Evolutionary conservation across 257 asterid species (phyloP), one percentile per base, ranked within the genome.

Genomic region (Primulina eburnea): DNA sequence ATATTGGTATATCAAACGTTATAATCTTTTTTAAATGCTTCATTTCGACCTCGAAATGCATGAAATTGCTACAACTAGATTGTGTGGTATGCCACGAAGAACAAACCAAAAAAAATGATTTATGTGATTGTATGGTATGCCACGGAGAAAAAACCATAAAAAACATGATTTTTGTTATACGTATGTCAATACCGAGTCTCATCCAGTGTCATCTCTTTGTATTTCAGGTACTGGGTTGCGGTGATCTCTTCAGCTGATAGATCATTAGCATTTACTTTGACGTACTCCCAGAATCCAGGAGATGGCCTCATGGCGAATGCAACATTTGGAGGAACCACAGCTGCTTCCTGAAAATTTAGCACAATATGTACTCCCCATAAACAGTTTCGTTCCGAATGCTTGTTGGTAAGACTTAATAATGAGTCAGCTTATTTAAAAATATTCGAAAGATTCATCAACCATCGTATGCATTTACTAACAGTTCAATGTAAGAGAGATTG

Each of bases 211-310:
- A 78, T 84, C 86, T 92, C 98, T 76, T 90, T 90, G 79, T 69
- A 88, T 80, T 88, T 90, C 87, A 92, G 70, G 91, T 84, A 92
- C 20, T 92, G 96, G 1, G 86, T 82, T 20, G 84, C 71, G 6
- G 98, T 82, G 64, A 90, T 83, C 34, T 90, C 93, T 58, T 90
- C 97, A 5, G 88, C 97, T 1, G 97, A 84, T 57, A 92, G 89
- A 74, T 92, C 96, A 77, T 78, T 81, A 2, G 93, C 91, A 67
- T 80, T 75, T 24, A 92, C 97, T 80, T 86, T 92, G 53, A 92
- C 92, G 11, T 81, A 85, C 84, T 92, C 98, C 98, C 98, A 92
- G 52, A 83, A 80, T 33, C 98, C 98, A 0, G 98, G 97, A 68
- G 90, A 84, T 2, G 95, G 97, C 72, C 98, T 82, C 16, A 86